Evolutionary conservation across 306 rosid genomes (phyloP).

Genomic region (Quercus variabilis): DNA sequence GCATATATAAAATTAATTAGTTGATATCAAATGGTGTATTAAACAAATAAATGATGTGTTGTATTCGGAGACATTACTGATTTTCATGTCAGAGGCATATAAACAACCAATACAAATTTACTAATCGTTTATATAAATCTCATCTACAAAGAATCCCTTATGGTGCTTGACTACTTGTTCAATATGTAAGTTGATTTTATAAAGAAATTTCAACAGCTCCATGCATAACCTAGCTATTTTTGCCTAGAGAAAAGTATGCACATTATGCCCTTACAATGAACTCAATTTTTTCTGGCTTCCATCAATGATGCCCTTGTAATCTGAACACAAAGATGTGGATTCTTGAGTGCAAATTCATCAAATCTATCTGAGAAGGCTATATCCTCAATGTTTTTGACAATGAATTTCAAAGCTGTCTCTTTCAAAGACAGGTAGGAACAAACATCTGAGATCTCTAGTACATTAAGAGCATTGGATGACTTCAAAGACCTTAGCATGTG

Average conservation of each 20-base stretch:
- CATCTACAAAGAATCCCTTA: too few relatives aligned
- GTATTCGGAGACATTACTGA: too few relatives aligned
- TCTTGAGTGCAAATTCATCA: conserved; percentile 59
- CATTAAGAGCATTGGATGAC: conserved; percentile 46
- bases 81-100: too few relatives aligned
- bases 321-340: conserved; percentile 68
- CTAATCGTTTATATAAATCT: too few relatives aligned
- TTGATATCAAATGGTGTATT: background rate
- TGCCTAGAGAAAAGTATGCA: background rate
- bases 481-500: conserved; percentile 40
- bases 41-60: background rate
- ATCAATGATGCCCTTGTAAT: conserved; percentile 55
- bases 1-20: background rate
- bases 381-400: conserved; percentile 48
- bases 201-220: background rate
- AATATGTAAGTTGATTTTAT: background rate
- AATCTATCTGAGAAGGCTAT: conserved; percentile 44
- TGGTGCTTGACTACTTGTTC: background rate
- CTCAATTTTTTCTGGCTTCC: conserved; percentile 23
- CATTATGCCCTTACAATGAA: background rate
- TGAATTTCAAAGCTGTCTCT: conserved; percentile 50
- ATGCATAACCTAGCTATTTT: background rate
- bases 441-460: conserved; percentile 59
- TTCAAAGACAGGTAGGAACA: conserved; percentile 49
- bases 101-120: too few relatives aligned